A percentile compares a stretch with the other conserved stretches of the same genome.
phyloP scores from a whole-genome alignment of 2,329 filamentous ascomycete species.

The Triangularia setosa region DNA sequence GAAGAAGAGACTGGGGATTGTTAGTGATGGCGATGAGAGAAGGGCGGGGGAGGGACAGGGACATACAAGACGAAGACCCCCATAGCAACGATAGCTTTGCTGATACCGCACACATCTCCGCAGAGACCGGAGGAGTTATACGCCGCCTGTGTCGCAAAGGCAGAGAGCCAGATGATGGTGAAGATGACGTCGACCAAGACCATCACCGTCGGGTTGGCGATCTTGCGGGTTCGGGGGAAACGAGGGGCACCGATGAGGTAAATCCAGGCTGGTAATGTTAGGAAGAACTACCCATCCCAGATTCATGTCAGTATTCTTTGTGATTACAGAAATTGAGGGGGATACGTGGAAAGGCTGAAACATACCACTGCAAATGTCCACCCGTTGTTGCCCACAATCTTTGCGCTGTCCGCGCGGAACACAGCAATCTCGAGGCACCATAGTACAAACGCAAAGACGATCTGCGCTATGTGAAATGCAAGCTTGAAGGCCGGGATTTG shows the following conservation, averaged over 20 bases:
- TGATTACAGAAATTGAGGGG: neutral
- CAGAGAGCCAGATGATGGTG: conserved; percentile 61
- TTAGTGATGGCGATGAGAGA: neutral
- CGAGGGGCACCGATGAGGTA: conserved; percentile 63
- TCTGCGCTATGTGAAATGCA: conserved; percentile 53
- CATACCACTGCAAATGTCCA: conserved; percentile 63
- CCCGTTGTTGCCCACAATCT: conserved; percentile 54
- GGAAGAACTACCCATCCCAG: conserved; percentile 54
- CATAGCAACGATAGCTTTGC: conserved; percentile 60
- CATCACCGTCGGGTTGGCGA: conserved; percentile 61
- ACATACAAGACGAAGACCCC: conserved; percentile 61
- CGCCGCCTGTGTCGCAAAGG: conserved; percentile 61
- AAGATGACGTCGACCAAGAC: conserved; percentile 55
- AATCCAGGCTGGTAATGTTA: conserved; percentile 60
- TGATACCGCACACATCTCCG: conserved; percentile 53
- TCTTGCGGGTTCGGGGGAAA: conserved; percentile 57
- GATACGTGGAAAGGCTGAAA: conserved; percentile 11
- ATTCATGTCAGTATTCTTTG: neutral
- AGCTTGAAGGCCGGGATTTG: conserved; percentile 54
- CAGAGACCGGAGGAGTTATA: conserved; percentile 58
- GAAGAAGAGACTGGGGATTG: conserved; percentile 50
- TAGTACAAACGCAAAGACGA: conserved; percentile 50
- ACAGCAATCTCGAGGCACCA: conserved; percentile 59
- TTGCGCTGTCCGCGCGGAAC: conserved; percentile 46
- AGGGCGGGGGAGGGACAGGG: neutral